Evolutionary conservation across 2,329 filamentous ascomycete species (phyloP).

Genomic region (Daldinia eschscholtzii): DNA sequence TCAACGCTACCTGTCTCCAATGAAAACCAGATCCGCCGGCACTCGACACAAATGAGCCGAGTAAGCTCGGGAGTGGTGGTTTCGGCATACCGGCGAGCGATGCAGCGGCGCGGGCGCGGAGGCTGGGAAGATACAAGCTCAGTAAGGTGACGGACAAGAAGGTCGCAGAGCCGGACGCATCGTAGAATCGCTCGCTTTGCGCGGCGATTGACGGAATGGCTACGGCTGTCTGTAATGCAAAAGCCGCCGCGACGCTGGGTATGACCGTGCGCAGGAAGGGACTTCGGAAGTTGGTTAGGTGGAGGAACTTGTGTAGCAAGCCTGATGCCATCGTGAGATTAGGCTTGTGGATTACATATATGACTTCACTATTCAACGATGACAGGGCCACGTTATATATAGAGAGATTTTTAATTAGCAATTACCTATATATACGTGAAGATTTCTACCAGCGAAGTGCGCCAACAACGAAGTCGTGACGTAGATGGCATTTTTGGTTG

Average conservation of each 20-base stretch:
- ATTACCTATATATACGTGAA: conserved; percentile 5
- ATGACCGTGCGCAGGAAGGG: conserved; percentile 73
- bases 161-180: conserved; percentile 74
- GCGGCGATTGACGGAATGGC: conserved; percentile 71
- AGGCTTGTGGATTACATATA: background rate
- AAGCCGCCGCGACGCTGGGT: conserved; percentile 72
- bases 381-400: background rate
- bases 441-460: conserved; percentile 2
- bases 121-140: conserved; percentile 70
- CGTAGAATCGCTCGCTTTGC: conserved; percentile 76
- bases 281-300: conserved; percentile 70
- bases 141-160: conserved; percentile 74
- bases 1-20: conserved; percentile 67
- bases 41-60: conserved; percentile 59
- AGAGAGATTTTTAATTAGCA: background rate
- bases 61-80: conserved; percentile 61
- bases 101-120: conserved; percentile 66
- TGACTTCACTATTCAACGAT: too few species aligned
- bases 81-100: conserved; percentile 52
- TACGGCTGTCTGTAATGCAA: conserved; percentile 72
- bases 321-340: conserved; percentile 48
- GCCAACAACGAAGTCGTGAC: conserved; percentile 27
- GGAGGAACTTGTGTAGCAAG: conserved; percentile 63
- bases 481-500: conserved; percentile 21
- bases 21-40: conserved; percentile 59